Conservation (phyloP, 164 flowering plant genomes). For the Vitis vinifera region DNA sequence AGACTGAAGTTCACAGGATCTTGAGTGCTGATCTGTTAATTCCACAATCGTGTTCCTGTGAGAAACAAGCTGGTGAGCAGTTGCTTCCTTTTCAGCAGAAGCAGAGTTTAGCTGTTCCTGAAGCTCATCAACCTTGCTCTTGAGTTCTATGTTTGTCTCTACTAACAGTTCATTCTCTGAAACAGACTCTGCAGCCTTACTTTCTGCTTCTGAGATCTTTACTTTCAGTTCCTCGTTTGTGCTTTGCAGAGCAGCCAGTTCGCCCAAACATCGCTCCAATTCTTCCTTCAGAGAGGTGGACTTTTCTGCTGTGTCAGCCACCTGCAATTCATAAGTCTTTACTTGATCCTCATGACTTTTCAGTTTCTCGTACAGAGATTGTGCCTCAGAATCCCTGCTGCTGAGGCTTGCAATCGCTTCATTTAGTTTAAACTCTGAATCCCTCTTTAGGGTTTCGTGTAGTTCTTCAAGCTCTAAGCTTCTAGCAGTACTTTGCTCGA, state of each 20-base stretch:
- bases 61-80: slow-evolving; percentile 49
- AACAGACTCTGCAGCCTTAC: slow-evolving; percentile 45
- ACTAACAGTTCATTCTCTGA: slow-evolving; percentile 70
- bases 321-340: slow-evolving; percentile 43
- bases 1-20: slow-evolving; percentile 48
- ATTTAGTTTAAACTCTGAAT: slow-evolving; percentile 61
- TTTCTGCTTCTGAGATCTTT: slow-evolving; percentile 54
- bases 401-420: slow-evolving; percentile 44
- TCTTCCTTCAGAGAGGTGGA: slow-evolving; percentile 51
- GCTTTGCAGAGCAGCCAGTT: slow-evolving; percentile 43
- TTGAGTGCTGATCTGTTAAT: slow-evolving; percentile 60
- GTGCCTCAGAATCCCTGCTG: slow-evolving; percentile 55
- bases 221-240: slow-evolving; percentile 51
- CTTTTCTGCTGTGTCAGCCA: slow-evolving; percentile 39
- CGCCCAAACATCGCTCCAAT: slow-evolving; percentile 42
- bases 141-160: slow-evolving; percentile 68
- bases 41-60: slow-evolving; percentile 54
- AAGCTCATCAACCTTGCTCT: slow-evolving; percentile 61
- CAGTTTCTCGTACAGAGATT: slow-evolving; percentile 46
- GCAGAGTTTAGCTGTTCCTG: slow-evolving; percentile 51
- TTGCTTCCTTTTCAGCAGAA: slow-evolving; percentile 56
- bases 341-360: slow-evolving; percentile 49
- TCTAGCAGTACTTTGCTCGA: slow-evolving; percentile 53
- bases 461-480: slow-evolving; percentile 52
- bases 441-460: slow-evolving; percentile 46